Percentiles rank a stretch among this genome's conserved stretches.
These are phyloP conservation scores for Irpex lacteus DNA, from an alignment of 1,284 basidiomycete genomes.

Conservation along the genomic window DNA sequence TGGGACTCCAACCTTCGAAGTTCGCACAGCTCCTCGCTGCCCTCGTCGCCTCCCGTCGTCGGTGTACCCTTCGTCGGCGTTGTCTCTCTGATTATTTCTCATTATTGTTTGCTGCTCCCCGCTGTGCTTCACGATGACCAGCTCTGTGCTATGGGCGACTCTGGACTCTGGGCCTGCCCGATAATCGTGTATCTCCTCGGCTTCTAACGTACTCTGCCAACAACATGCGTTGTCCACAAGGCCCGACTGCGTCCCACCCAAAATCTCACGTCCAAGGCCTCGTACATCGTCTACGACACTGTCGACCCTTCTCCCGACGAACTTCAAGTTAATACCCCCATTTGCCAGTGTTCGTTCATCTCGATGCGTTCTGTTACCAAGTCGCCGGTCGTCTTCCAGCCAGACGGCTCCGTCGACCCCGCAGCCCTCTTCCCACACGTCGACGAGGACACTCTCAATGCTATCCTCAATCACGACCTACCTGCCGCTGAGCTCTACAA, in stretches of 20 bases:
- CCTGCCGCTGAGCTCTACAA: slow-evolving; percentile 31
- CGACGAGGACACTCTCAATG: slow-evolving; percentile 29
- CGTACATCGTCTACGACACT: not conserved
- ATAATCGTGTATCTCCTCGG: not conserved
- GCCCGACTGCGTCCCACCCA: slow-evolving; percentile 7
- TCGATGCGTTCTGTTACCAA: not conserved
- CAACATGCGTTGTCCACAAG: slow-evolving; percentile 19
- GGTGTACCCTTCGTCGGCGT: not conserved
- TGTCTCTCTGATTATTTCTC: not conserved
- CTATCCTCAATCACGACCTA: slow-evolving; percentile 30
- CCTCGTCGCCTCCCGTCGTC: too few species aligned
- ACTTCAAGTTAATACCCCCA: not conserved
- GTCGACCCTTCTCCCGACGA: not conserved
- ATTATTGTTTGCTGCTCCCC: not conserved
- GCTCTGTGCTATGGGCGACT: not conserved
- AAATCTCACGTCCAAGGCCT: not conserved
- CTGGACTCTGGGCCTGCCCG: not conserved
- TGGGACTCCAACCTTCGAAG: slow-evolving; percentile 8
- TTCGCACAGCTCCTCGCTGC: not conserved
- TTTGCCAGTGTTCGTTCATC: not conserved
- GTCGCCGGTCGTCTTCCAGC: slow-evolving; percentile 1
- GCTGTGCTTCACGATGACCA: not conserved
- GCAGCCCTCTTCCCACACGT: slow-evolving; percentile 31
- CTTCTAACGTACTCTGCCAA: slow-evolving; percentile 3
- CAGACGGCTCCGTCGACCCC: slow-evolving; percentile 18